Evolutionary conservation across 2,329 filamentous ascomycete genomes (phyloP), one percentile per base, ranked within the genome.

Genomic region (Ustilaginoidea virens): DNA sequence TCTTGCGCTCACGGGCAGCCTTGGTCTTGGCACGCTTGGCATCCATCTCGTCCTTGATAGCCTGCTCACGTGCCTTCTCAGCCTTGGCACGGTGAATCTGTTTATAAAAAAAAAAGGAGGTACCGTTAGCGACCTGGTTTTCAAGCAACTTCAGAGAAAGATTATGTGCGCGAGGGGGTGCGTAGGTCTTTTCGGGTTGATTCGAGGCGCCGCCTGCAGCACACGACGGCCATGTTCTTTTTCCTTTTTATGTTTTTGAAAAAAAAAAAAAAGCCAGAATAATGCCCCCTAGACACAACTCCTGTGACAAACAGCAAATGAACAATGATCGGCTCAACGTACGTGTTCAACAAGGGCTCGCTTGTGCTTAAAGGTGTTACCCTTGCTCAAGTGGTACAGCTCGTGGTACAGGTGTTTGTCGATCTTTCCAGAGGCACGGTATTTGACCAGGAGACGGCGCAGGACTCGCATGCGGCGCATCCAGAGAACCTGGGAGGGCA

Each of bases 281-380:
- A n/a, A n/a, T n/a, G n/a, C n/a, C n/a, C n/a, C n/a, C n/a, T n/a
- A n/a, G n/a, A n/a, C n/a, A n/a, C n/a, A n/a, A n/a, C n/a, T n/a
- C n/a, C n/a, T n/a, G n/a, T n/a, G n/a, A n/a, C n/a, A n/a, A n/a
- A n/a, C n/a, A n/a, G n/a, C 22, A 20, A 16, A 13, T 11, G 13
- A 23, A 23, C 17, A 31, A 17, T 32, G 37, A 33, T 33, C 32
- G 31, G 52, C 17, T 30, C 30, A 27, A 83, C 90, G 58, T 92
- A 98, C 90, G 73, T 98, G 90, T 77, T 98, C 90, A 61, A 98
- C 85, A 53, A 98, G 79, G 57, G 86, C 90, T 68, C 90, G 80
- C 86, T 96, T 98, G 83, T 98, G 90, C 86, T 98, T 98, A 81
- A 98, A 98, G 63, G 90, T 87, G 80, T 98, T 98, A 92, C 90